Evolutionary conservation across 2,329 filamentous ascomycete species (phyloP).

Genomic region (Chaetothyriales sp.): DNA sequence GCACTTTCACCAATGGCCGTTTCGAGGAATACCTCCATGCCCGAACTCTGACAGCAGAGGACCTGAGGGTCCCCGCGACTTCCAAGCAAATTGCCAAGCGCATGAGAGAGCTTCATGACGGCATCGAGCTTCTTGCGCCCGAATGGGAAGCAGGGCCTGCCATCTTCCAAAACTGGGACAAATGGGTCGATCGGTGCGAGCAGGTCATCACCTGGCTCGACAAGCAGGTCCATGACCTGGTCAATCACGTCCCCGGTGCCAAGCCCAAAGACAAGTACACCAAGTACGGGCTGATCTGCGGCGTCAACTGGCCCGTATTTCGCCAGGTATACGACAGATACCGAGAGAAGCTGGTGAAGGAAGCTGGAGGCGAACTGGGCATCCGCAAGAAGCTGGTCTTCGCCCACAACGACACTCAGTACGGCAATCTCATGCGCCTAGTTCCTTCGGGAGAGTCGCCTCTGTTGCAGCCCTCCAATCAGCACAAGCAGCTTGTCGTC

Average conservation of each 20-base stretch:
- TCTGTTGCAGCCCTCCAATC: slow-evolving; percentile 73
- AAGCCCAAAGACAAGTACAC: slow-evolving; percentile 12
- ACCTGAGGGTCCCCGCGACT: slow-evolving; percentile 68
- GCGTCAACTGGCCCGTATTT: slow-evolving; percentile 70
- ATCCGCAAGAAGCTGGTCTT: slow-evolving; percentile 72
- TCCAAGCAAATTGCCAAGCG: slow-evolving; percentile 91
- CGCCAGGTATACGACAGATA: slow-evolving; percentile 63
- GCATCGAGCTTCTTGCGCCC: slow-evolving; percentile 67
- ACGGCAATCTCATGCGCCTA: slow-evolving; percentile 84
- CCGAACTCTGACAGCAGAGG: slow-evolving; percentile 59
- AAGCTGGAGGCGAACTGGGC: slow-evolving; percentile 53
- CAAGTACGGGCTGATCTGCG: slow-evolving; percentile 59
- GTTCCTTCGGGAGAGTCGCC: slow-evolving; percentile 62
- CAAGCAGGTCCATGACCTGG: slow-evolving; percentile 42
- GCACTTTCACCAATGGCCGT: slow-evolving; percentile 85
- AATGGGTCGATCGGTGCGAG: slow-evolving; percentile 58
- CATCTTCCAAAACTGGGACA: slow-evolving; percentile 90
- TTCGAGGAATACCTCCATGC: slow-evolving; percentile 94
- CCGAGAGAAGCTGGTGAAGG: slow-evolving; percentile 55
- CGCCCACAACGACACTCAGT: slow-evolving; percentile 98
- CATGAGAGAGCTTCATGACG: slow-evolving; percentile 90
- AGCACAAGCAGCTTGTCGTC: slow-evolving; percentile 90
- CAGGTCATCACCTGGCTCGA: slow-evolving; percentile 41
- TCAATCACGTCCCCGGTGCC: slow-evolving; percentile 30
- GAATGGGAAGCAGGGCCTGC: slow-evolving; percentile 68